Conservation (phyloP, 169 alveolate genomes). For the Plasmodium fragile region DNA sequence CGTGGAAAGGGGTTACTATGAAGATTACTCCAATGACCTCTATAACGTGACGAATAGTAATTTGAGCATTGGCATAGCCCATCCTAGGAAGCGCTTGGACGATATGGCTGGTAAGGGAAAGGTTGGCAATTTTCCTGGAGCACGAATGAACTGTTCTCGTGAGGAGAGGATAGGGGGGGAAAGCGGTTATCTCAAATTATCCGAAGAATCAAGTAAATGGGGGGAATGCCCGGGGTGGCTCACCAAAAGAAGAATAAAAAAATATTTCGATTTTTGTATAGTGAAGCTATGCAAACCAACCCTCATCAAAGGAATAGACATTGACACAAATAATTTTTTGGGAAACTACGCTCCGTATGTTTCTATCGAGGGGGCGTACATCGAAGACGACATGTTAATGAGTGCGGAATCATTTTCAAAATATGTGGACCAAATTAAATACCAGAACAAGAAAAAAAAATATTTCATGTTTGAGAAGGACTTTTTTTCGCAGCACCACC, state of each 20-base stretch:
- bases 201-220: not conserved
- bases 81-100: not conserved
- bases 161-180: not conserved
- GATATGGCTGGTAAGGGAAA: not conserved
- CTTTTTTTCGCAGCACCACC: not conserved
- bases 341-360: constrained; percentile 81
- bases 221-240: constrained; percentile 79
- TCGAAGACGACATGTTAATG: constrained; percentile 65
- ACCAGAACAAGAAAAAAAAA: constrained; percentile 16
- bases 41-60: constrained; percentile 27
- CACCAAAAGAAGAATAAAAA: constrained; percentile 79
- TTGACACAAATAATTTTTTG: constrained; percentile 77
- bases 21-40: constrained; percentile 37
- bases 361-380: constrained; percentile 78
- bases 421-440: constrained; percentile 46
- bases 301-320: constrained; percentile 77
- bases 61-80: not conserved
- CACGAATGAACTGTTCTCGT: not conserved
- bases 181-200: not conserved
- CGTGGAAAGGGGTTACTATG: constrained; percentile 73
- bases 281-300: constrained; percentile 77
- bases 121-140: not conserved
- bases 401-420: constrained; percentile 31
- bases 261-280: constrained; percentile 79
- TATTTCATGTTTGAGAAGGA: not conserved